Base-by-base conservation (phyloP, 148 eudicot genomes). In the Hydrangea macrophylla region DNA sequence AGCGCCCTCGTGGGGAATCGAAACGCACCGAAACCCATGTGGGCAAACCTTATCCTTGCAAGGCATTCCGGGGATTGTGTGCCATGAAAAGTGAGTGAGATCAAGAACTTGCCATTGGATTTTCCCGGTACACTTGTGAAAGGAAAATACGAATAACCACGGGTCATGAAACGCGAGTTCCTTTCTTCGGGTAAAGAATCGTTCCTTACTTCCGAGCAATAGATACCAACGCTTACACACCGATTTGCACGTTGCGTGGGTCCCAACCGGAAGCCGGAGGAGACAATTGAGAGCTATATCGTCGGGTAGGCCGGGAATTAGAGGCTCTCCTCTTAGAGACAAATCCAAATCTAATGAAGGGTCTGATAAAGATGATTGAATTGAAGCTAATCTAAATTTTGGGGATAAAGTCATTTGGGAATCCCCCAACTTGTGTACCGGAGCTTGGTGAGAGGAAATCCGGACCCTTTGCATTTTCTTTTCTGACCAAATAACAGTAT, bases 291-390 rank as follows among this genome's bases (percentile, higher is more conserved):
- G 84, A 40, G 96, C 96, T 32, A 94, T 79, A 80, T 94, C 96
- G 70, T 94, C 93, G 0, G 96, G 91, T 33, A 94, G 93, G 0
- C 97, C 96, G 0, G 96, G 96, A 62, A 94, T 85, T 15, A 94
- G 71, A 18, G 90, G 83, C 59, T 88, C 90, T 25, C 90, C 88
- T n/a, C 62, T 75, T 25, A 75, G 60, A 24, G 84, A 85, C 37
- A 86, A 58, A 44, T 90, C 90, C 28, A 56, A 58, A 39, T 90
- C 90, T 33, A 82, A 78, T 9, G 89, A 79, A 24, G 85, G 85
- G 74, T 90, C 83, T 35, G 70, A 60, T 28, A 82, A 65, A 58
- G 74, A 60, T 27, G 94, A 76, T 33, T 75, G 76, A 22, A 69
- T 53, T 13, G 75, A 72, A 48, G 79, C 88, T 58, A 89, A 65